Evolutionary conservation across 163 green algal genomes (phyloP).

Genomic region (Chlorella variabilis): DNA sequence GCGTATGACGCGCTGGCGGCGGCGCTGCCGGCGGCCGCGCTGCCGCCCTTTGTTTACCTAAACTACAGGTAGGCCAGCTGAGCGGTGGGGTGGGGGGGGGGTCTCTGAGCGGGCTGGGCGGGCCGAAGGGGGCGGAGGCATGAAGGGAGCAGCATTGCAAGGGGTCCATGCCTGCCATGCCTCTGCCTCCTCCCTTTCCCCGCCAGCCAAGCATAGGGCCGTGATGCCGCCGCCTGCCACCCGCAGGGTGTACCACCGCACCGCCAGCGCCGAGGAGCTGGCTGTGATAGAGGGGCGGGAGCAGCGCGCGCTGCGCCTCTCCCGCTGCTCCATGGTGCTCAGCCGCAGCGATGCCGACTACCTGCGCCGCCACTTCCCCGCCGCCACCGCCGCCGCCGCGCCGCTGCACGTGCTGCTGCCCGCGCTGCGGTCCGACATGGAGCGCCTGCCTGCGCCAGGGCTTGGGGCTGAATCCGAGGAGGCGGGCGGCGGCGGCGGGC

Average conservation of each 20-base stretch:
- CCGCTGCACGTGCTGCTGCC: constrained; percentile 71
- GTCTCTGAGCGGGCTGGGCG: background rate
- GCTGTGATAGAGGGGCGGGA: constrained; percentile 18
- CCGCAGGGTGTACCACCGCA: constrained; percentile 34
- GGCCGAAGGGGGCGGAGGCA: too few relatives aligned
- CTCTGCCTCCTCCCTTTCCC: too few relatives aligned
- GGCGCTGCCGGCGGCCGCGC: background rate
- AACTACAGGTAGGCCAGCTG: constrained; percentile 53
- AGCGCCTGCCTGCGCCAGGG: constrained; percentile 42
- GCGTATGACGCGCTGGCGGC: constrained; percentile 37
- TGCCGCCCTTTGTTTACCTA: constrained; percentile 51
- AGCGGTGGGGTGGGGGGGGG: background rate
- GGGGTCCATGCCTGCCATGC: background rate
- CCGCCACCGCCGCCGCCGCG: background rate
- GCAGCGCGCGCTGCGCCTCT: background rate
- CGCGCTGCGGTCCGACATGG: constrained; percentile 73
- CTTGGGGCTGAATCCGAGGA: background rate
- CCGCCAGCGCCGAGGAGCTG: background rate
- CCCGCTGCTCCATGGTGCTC: constrained; percentile 51
- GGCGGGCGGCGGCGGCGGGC: background rate
- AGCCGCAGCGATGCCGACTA: constrained; percentile 59
- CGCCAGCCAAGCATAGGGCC: background rate
- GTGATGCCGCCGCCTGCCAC: background rate
- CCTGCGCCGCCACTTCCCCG: constrained; percentile 23
- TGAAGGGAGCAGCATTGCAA: too few relatives aligned